Evolutionary conservation across 768 basidiomycete species (phyloP), one percentile per base, ranked within the genome.

Genomic region (Xerocomus brunneocitrinus): DNA sequence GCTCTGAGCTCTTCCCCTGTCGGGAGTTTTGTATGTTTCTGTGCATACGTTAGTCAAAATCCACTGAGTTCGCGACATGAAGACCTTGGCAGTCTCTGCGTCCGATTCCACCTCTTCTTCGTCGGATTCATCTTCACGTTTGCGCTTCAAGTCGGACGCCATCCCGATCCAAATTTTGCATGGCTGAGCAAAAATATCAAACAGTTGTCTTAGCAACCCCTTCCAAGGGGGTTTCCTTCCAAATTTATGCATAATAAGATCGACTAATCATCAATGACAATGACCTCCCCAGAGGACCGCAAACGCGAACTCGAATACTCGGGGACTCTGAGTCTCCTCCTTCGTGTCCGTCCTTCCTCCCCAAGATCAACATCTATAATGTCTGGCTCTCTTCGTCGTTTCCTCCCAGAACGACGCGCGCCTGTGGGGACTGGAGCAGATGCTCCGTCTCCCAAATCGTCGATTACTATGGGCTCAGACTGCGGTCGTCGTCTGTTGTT

Each of bases 1-100:
- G 69, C 71, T 50, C 82, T 76, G 42, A 93, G 72, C 66, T 93
- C 89, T 54, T 82, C 79, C 43, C 85, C 84, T 16, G 82, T 82
- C 14, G 86, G 85, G 4, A 83, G 80, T 57, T 78, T 80, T 12
- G 42, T 43, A 36, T 66, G 64, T 58, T 64, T 64, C 61, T 64
- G 58, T 14, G 8, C 34, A 30, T 0, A 10, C 3, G 27, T 59
- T 16, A 48, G 61, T 44, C 34, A 34, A 16, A 38, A 12, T 8
- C 22, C 8, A 34, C 9, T 31, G 3, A 19, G 8, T 24, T 24
- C 8, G n/a, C 16, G 4, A 48, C 41, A 47, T n/a, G 27, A 47
- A 45, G 30, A 65, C 64, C 63, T 63, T 64, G 51, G 25, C 3
- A 10, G 9, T 28, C 19, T 55, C 63, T 28, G 22, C 47, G 16